Percentiles rank a stretch among this genome's conserved stretches.
These are phyloP conservation scores for Aspergillus arachidicola DNA, from an alignment of 2,329 filamentous ascomycete species.

Conservation along the genomic window DNA sequence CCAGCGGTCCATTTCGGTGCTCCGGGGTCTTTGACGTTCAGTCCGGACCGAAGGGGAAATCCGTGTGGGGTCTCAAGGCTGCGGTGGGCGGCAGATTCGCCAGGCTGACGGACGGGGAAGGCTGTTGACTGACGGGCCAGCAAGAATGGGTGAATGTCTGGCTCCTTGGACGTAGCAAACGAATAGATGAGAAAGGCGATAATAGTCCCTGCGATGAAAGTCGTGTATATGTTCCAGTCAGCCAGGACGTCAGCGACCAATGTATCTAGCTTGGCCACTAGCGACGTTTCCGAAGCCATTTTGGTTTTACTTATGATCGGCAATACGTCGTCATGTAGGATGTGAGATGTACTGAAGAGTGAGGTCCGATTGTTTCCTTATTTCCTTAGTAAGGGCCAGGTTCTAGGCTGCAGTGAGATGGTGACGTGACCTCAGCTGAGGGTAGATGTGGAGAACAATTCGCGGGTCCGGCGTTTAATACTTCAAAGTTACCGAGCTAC, in stretches of 20 bases:
- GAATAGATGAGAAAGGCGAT: slow-evolving; percentile 70
- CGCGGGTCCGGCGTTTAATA: slow-evolving; percentile 3
- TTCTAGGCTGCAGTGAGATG: neutral
- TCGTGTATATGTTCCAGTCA: slow-evolving; percentile 83
- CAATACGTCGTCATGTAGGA: slow-evolving; percentile 6
- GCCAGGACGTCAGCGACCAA: slow-evolving; percentile 69
- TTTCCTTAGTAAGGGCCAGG: neutral
- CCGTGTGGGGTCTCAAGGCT: slow-evolving; percentile 84
- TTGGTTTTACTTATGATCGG: slow-evolving; percentile 13
- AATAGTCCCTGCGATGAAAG: slow-evolving; percentile 68
- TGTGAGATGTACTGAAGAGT: neutral
- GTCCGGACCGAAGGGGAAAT: slow-evolving; percentile 73
- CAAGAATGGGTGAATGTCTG: slow-evolving; percentile 89
- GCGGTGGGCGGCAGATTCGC: slow-evolving; percentile 83
- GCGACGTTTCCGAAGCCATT: slow-evolving; percentile 51
- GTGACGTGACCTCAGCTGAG: slow-evolving; percentile 20
- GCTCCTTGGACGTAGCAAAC: slow-evolving; percentile 71
- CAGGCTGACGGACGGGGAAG: slow-evolving; percentile 76
- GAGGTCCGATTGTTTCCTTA: neutral
- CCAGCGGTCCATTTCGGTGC: slow-evolving; percentile 82
- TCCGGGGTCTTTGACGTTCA: slow-evolving; percentile 79
- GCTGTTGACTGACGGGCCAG: slow-evolving; percentile 81
- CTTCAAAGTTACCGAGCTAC: slow-evolving; percentile 13
- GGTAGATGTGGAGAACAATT: slow-evolving; percentile 20
- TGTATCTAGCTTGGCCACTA: slow-evolving; percentile 71